Conservation (phyloP, 2,329 filamentous ascomycete genomes). For the Bipolaris cookei region DNA sequence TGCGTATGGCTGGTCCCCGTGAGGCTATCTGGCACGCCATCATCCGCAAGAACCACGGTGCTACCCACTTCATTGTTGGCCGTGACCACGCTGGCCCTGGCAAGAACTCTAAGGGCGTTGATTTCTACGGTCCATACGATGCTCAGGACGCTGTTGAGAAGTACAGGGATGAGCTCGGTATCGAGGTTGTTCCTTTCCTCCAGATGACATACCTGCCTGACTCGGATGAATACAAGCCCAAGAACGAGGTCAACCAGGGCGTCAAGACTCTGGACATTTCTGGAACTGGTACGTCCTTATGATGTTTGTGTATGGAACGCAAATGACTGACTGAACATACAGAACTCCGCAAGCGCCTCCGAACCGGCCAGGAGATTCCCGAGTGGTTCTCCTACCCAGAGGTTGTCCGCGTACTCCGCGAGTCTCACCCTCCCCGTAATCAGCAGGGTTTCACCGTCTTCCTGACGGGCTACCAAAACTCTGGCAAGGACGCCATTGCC, state of each 20-base stretch:
- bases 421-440: constrained; percentile 90
- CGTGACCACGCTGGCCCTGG: constrained; percentile 97
- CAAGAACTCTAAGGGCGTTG: constrained; percentile 95
- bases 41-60: constrained; percentile 99
- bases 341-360: constrained; percentile 89
- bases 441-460: constrained; percentile 98
- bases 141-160: constrained; percentile 96
- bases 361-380: constrained; percentile 91
- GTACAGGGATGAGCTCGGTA: constrained; percentile 94
- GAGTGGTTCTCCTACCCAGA: constrained; percentile 99
- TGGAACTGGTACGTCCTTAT: constrained; percentile 52
- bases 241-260: constrained; percentile 85
- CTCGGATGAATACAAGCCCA: constrained; percentile 92
- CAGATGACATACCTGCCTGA: constrained; percentile 99
- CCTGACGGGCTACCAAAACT: constrained; percentile 96
- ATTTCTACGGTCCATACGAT: constrained; percentile 98
- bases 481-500: constrained; percentile 94
- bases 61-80: constrained; percentile 98
- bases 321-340: constrained; percentile 2
- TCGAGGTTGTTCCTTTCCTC: constrained; percentile 99
- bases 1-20: constrained; percentile 98
- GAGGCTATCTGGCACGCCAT: constrained; percentile 99
- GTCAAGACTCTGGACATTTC: constrained; percentile 72
- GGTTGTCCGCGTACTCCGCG: constrained; percentile 92
- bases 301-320: neutral